Conservation (phyloP, 805 yeast species). For the Myxozyma nipponensis region DNA sequence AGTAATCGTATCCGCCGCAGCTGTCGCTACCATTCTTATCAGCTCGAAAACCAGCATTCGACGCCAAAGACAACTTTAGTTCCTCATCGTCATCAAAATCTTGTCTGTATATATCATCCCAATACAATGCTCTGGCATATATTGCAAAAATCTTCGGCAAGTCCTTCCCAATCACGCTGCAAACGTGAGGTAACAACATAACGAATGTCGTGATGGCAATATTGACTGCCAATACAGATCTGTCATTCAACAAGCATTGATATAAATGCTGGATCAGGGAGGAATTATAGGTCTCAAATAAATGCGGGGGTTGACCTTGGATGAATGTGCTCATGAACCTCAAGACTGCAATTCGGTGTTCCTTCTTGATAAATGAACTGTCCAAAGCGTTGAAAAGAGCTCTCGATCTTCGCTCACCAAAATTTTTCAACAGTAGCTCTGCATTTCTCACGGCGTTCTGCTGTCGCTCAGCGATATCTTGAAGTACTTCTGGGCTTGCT, state of each 20-base stretch:
- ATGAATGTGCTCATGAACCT: slow-evolving; percentile 33
- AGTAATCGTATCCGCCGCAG: slow-evolving; percentile 20
- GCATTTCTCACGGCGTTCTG: slow-evolving; percentile 49
- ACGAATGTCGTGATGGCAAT: slow-evolving; percentile 40
- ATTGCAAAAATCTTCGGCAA: slow-evolving; percentile 46
- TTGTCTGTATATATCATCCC: slow-evolving; percentile 33
- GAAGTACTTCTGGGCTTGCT: neutral
- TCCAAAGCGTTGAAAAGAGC: slow-evolving; percentile 42
- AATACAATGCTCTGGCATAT: slow-evolving; percentile 44
- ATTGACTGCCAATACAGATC: slow-evolving; percentile 41
- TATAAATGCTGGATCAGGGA: slow-evolving; percentile 41
- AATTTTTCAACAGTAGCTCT: slow-evolving; percentile 41
- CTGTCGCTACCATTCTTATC: slow-evolving; percentile 1
- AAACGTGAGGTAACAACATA: slow-evolving; percentile 47
- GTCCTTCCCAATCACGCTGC: slow-evolving; percentile 36
- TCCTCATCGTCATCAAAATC: slow-evolving; percentile 10
- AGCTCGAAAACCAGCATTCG: neutral
- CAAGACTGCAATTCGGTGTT: slow-evolving; percentile 41
- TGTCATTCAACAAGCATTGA: slow-evolving; percentile 43
- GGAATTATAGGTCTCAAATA: slow-evolving; percentile 38
- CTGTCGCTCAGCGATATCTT: slow-evolving; percentile 41
- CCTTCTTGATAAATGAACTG: slow-evolving; percentile 37
- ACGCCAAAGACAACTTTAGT: slow-evolving; percentile 3
- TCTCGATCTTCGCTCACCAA: slow-evolving; percentile 42
- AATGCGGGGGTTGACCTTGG: slow-evolving; percentile 34